These are phyloP conservation scores for Flueggea neowawraea DNA, from an alignment of 441 rosid genomes.

Conservation along the genomic window DNA sequence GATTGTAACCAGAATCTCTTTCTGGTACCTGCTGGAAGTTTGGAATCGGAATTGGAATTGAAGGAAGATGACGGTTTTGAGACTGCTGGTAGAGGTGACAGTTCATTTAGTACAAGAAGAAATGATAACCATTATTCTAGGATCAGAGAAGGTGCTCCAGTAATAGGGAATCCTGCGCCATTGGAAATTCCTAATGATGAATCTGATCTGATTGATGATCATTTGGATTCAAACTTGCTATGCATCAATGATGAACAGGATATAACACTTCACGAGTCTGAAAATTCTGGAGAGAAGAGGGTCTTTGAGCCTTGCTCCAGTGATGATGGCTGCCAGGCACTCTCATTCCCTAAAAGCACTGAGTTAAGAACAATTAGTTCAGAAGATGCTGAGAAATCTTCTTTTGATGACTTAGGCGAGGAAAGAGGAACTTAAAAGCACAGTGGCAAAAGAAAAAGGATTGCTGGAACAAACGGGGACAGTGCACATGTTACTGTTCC, in stretches of 20 bases:
- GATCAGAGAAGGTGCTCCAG: too few species aligned
- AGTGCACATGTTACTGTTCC: too few species aligned
- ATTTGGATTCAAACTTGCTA: too few species aligned
- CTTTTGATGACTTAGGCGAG: background rate
- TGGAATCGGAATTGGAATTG: background rate
- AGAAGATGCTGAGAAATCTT: slow-evolving; percentile 9
- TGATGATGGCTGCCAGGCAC: background rate
- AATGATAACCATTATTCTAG: too few species aligned
- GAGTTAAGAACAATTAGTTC: slow-evolving; percentile 6
- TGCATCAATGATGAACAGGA: too few species aligned
- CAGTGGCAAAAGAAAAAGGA: slow-evolving; percentile 5
- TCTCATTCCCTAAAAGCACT: slow-evolving; percentile 1
- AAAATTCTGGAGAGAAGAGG: too few species aligned
- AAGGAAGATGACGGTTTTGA: background rate
- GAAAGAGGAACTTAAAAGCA: background rate
- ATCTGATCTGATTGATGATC: too few species aligned
- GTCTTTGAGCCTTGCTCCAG: too few species aligned
- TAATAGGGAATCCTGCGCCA: too few species aligned
- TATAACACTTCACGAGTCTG: too few species aligned
- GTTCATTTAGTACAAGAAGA: background rate
- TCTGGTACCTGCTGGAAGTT: background rate
- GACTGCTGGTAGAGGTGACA: background rate
- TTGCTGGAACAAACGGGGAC: slow-evolving; percentile 1
- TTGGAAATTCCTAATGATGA: too few species aligned
- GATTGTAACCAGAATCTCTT: background rate